Evolutionary conservation across 495 filamentous ascomycete genomes (phyloP).

Genomic region (Xylaria acuta): DNA sequence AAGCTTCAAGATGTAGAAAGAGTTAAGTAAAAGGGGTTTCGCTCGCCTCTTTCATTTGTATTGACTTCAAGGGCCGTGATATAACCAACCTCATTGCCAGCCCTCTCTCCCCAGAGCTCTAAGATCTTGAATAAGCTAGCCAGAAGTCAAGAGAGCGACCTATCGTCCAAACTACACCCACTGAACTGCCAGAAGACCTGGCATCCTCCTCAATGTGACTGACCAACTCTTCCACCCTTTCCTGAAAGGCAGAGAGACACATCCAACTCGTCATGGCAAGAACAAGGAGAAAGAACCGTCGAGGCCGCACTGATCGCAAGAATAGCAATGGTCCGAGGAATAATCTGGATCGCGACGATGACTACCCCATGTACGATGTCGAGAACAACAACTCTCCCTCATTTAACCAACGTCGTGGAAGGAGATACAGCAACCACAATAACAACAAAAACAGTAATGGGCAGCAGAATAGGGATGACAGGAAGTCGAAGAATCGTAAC

Average conservation of each 20-base stretch:
- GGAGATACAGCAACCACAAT: slow-evolving; percentile 1
- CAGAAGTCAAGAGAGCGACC: not conserved
- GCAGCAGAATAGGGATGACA: slow-evolving; percentile 9
- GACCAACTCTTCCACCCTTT: not conserved
- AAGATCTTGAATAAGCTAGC: not conserved
- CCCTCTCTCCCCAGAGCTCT: not conserved
- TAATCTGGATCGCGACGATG: slow-evolving; percentile 30
- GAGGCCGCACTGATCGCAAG: not conserved
- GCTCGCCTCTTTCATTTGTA: slow-evolving; percentile 9
- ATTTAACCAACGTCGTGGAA: not conserved
- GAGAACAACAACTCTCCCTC: not conserved
- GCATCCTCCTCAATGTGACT: slow-evolving; percentile 31
- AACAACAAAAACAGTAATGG: not conserved
- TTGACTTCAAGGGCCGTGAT: not conserved
- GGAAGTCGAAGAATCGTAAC: not conserved
- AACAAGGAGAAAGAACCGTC: slow-evolving; percentile 7
- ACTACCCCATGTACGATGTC: slow-evolving; percentile 30
- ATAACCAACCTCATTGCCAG: slow-evolving; percentile 5
- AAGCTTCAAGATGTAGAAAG: slow-evolving; percentile 37
- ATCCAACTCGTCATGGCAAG: slow-evolving; percentile 19
- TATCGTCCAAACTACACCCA: slow-evolving; percentile 8
- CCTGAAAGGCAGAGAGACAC: slow-evolving; percentile 8
- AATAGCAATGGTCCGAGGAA: slow-evolving; percentile 10
- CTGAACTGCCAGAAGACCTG: not conserved
- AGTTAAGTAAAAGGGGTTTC: slow-evolving; percentile 25